phyloP scores from a whole-genome alignment of 2,329 filamentous ascomycete species.

The Neopestalotiopsis sp. region DNA sequence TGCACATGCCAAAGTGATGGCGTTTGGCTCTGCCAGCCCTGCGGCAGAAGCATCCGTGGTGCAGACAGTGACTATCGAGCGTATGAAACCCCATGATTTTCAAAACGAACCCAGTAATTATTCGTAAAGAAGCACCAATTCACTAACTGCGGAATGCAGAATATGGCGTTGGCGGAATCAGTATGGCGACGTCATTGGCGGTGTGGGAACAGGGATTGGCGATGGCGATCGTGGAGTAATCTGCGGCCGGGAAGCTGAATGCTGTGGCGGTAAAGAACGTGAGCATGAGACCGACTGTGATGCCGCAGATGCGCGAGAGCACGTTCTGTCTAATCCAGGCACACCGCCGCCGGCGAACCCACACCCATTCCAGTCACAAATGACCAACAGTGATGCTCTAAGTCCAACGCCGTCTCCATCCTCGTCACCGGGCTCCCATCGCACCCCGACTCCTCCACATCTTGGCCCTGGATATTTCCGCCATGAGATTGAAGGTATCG shows the following conservation, averaged over 20 bases:
- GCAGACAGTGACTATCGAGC: slow-evolving; percentile 64
- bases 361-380: slow-evolving; percentile 23
- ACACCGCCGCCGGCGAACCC: slow-evolving; percentile 23
- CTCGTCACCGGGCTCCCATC: slow-evolving; percentile 21
- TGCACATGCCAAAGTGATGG: slow-evolving; percentile 59
- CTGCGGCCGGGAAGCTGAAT: slow-evolving; percentile 79
- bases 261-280: slow-evolving; percentile 76
- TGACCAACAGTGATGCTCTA: not conserved
- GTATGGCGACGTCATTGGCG: slow-evolving; percentile 80
- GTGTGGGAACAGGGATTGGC: slow-evolving; percentile 84
- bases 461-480: slow-evolving; percentile 76
- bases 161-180: slow-evolving; percentile 91
- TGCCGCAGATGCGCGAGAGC: slow-evolving; percentile 70
- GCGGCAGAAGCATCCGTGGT: slow-evolving; percentile 72
- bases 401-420: slow-evolving; percentile 25
- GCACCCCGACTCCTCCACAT: slow-evolving; percentile 42
- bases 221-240: slow-evolving; percentile 88
- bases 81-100: slow-evolving; percentile 38
- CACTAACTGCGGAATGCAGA: slow-evolving; percentile 37
- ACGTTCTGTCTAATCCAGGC: slow-evolving; percentile 12
- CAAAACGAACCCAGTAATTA: slow-evolving; percentile 17
- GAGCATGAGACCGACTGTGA: slow-evolving; percentile 88
- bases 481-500: slow-evolving; percentile 91
- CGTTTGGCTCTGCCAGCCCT: slow-evolving; percentile 87
- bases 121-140: slow-evolving; percentile 2